phyloP scores from a whole-genome alignment of 1,284 basidiomycete genomes.

The Fistulinella cinereoalba region DNA sequence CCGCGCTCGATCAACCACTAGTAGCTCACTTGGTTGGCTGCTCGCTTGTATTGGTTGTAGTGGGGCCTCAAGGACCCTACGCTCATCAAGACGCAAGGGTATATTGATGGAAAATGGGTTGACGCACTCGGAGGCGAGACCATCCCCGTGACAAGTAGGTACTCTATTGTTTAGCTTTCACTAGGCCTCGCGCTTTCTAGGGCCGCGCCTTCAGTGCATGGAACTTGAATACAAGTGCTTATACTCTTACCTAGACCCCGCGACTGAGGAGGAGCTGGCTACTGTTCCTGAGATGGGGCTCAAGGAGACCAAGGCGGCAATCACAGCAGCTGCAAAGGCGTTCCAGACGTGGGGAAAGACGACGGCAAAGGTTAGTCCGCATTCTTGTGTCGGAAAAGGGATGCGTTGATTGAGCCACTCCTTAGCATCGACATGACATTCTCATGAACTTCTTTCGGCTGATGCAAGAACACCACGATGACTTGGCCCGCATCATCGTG shows the following conservation, averaged over 20 bases:
- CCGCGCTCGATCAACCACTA: background rate
- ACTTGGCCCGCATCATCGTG: constrained; percentile 79
- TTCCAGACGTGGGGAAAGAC: constrained; percentile 83
- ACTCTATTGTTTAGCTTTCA: background rate
- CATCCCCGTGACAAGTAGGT: constrained; percentile 75
- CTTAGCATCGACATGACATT: constrained; percentile 74
- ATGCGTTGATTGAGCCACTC: constrained; percentile 1
- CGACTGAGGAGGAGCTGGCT: constrained; percentile 76
- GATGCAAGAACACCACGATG: constrained; percentile 78
- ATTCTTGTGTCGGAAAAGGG: background rate
- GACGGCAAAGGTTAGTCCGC: constrained; percentile 64
- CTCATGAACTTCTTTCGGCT: constrained; percentile 70
- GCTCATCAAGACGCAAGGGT: constrained; percentile 71
- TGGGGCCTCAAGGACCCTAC: constrained; percentile 75
- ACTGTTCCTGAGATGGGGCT: constrained; percentile 85
- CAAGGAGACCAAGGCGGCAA: constrained; percentile 77
- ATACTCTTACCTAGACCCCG: constrained; percentile 61
- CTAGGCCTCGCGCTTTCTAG: too few relatives aligned
- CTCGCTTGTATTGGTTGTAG: constrained; percentile 33
- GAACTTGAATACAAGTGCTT: constrained; percentile 3
- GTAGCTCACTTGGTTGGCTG: background rate
- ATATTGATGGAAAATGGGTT: constrained; percentile 82
- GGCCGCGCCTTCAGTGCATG: too few relatives aligned
- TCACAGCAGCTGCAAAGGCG: constrained; percentile 71
- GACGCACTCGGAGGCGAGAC: constrained; percentile 70